These are phyloP conservation scores for Chalaropsis ovoidea DNA, from an alignment of 2,329 filamentous ascomycete species.

Conservation along the genomic window DNA sequence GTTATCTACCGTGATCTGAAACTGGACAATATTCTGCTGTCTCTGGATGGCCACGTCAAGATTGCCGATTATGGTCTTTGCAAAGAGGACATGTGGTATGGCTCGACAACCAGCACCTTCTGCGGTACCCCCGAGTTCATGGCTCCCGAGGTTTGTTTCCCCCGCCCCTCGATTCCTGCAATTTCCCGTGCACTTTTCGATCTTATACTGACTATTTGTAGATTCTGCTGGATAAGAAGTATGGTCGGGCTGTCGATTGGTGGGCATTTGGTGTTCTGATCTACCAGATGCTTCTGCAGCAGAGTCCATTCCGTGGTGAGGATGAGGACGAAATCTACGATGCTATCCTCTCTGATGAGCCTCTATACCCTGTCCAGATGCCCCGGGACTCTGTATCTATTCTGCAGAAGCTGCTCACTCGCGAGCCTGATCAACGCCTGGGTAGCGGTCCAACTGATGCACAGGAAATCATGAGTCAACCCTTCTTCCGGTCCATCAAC, in stretches of 20 bases:
- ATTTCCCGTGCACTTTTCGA: not conserved
- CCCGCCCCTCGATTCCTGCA: not conserved
- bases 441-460: slow-evolving; percentile 94
- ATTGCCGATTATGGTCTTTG: slow-evolving; percentile 97
- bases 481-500: slow-evolving; percentile 94
- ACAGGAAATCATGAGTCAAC: slow-evolving; percentile 97
- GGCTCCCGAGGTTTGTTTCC: slow-evolving; percentile 68
- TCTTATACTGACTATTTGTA: slow-evolving; percentile 35
- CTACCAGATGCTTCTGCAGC: slow-evolving; percentile 98
- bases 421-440: slow-evolving; percentile 84
- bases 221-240: slow-evolving; percentile 97
- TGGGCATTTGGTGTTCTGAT: slow-evolving; percentile 99
- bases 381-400: slow-evolving; percentile 95
- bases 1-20: slow-evolving; percentile 98
- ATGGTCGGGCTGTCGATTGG: slow-evolving; percentile 95
- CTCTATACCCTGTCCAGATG: slow-evolving; percentile 97
- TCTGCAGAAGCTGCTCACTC: slow-evolving; percentile 88
- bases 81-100: slow-evolving; percentile 99
- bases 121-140: slow-evolving; percentile 99
- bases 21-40: slow-evolving; percentile 82
- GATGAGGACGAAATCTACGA: slow-evolving; percentile 99
- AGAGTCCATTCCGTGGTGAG: slow-evolving; percentile 96
- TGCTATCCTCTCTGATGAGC: slow-evolving; percentile 92
- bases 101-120: slow-evolving; percentile 92
- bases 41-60: slow-evolving; percentile 94